Conservation (phyloP, 345 rosid species). For the Excoecaria cochinchinensis region DNA sequence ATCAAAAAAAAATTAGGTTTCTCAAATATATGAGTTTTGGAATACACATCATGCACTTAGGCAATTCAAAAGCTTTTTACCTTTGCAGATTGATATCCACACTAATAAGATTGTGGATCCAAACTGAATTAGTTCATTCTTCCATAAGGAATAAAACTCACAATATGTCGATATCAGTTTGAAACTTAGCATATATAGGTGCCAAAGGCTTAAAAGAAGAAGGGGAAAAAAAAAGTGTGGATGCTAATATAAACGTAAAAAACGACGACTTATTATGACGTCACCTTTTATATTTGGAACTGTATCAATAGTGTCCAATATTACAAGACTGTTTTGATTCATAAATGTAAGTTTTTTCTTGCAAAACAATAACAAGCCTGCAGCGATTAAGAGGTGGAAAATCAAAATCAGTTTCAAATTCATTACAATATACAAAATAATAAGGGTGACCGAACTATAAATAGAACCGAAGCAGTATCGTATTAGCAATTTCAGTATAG, state of each 20-base stretch:
- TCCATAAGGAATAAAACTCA: neutral
- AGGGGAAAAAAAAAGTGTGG: too few relatives aligned
- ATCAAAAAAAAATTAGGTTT: neutral
- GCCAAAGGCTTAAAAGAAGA: neutral
- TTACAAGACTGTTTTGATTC: constrained; percentile 63
- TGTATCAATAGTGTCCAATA: constrained; percentile 75
- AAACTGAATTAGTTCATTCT: neutral
- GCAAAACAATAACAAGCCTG: constrained; percentile 85
- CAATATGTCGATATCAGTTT: neutral
- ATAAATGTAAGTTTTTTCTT: constrained; percentile 74
- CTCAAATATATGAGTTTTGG: neutral
- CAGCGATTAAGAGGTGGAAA: constrained; percentile 18
- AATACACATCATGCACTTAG: neutral
- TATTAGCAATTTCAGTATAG: neutral
- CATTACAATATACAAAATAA: neutral
- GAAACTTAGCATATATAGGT: neutral
- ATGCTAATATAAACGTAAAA: neutral
- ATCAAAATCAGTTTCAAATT: neutral
- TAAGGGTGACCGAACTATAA: too few relatives aligned
- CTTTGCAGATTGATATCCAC: neutral
- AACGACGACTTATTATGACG: constrained; percentile 6
- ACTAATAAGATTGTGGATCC: neutral
- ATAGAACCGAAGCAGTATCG: neutral
- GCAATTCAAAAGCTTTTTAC: neutral
- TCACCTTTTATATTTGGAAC: constrained; percentile 80